Evolutionary conservation across 2,329 filamentous ascomycete species (phyloP), one percentile per base, ranked within the genome.

Genomic region (Incumbomyces lentus): DNA sequence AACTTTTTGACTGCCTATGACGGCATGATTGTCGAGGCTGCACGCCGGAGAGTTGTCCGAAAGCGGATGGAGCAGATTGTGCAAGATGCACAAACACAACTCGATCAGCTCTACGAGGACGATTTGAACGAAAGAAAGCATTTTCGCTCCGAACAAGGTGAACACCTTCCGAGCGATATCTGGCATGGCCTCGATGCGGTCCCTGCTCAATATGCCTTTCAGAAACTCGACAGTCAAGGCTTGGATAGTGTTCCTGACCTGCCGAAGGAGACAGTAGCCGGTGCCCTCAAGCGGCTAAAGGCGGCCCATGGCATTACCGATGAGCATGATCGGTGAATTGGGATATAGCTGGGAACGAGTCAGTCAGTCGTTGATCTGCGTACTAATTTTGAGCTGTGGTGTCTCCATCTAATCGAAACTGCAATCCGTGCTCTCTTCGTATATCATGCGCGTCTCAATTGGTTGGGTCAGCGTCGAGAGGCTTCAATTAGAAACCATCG

Each of bases 1-100:
- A 81, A 83, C 14, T 98, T 96, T 58, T 74, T 85, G 16, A 76
- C 79, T 44, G 86, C 88, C 0, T 96, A 98, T 60, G 84, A 87
- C 55, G 81, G 82, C 16, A 70, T 98, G 11, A 75, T 95, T 18
- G 74, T 94, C 1, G 92, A 98, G 63, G 82, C 88, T 5, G 82
- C 84, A 44, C 74, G 92, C 18, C 76, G 92, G 8, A 79, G 78
- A 49, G 70, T 75, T 12, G 78, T 86, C 31, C 84, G 92, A 58
- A 78, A 82, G 29, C 81, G 84, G 52, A 82, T 93, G 44, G 75
- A 81, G 54, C 74, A 72, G 36, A 79, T 94, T 19, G 83, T 88
- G 59, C 78, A 77, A 50, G 88, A 89, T 57, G 86, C 90, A 1
- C 79, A 81, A 60, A 79, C 82, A 49, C 82, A 82, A 55, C 74